Evolutionary conservation across 2,329 filamentous ascomycete species (phyloP).

Genomic region (Epichloe festucae): DNA sequence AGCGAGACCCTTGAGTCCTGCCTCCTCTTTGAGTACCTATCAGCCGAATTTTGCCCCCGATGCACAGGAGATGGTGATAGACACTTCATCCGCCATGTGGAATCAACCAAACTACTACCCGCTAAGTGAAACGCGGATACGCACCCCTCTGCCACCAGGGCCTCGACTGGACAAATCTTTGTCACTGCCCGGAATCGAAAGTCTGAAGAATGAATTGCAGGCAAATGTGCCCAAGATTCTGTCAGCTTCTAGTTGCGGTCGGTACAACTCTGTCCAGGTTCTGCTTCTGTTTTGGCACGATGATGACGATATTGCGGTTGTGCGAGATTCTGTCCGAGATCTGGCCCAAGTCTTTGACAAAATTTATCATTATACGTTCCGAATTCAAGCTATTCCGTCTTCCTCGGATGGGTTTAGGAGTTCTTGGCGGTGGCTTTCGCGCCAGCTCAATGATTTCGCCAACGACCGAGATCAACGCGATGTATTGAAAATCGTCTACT

Average conservation of each 20-base stretch:
- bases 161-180: conserved; percentile 40
- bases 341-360: conserved; percentile 37
- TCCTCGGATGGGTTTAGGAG: conserved; percentile 32
- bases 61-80: conserved; percentile 43
- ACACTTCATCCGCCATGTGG: conserved; percentile 21
- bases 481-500: conserved; percentile 46
- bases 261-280: conserved; percentile 39
- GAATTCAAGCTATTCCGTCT: conserved; percentile 36
- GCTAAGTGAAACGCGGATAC: conserved; percentile 35
- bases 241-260: conserved; percentile 35
- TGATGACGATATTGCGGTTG: conserved; percentile 31
- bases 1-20: conserved; percentile 36
- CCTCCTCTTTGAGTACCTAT: conserved; percentile 23
- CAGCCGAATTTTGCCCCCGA: conserved; percentile 30
- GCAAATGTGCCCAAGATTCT: conserved; percentile 35
- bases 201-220: conserved; percentile 39
- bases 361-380: conserved; percentile 37
- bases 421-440: conserved; percentile 40
- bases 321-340: conserved; percentile 30
- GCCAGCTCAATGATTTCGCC: conserved; percentile 38
- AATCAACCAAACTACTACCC: conserved; percentile 25
- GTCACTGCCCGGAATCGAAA: conserved; percentile 36
- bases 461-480: conserved; percentile 41
- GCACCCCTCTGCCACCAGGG: conserved; percentile 43
- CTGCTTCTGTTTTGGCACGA: conserved; percentile 46